Evolutionary conservation across 139 green algal genomes (phyloP).

Genomic region (Tetradesmus lagerheimii): DNA sequence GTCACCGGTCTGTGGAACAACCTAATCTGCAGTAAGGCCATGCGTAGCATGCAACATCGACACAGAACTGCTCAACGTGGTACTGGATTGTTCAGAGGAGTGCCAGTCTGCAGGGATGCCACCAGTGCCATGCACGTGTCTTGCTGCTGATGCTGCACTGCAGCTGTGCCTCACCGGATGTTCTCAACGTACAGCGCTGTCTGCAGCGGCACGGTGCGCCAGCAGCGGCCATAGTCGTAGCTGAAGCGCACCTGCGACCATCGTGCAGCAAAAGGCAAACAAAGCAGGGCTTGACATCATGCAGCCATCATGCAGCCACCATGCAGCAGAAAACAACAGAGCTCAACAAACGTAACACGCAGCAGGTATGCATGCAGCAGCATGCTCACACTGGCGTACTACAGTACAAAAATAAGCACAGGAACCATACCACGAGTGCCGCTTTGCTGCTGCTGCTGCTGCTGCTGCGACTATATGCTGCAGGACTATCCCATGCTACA

Average conservation of each 20-base stretch:
- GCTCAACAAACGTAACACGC: not conserved
- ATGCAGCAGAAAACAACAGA: not conserved
- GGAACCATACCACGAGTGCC: too few species aligned
- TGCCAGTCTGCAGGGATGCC: too few species aligned
- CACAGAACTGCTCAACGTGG: too few species aligned
- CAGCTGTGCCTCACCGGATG: slow-evolving; percentile 73
- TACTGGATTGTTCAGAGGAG: too few species aligned
- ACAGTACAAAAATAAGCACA: not conserved
- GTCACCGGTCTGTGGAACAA: too few species aligned
- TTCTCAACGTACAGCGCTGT: slow-evolving; percentile 90
- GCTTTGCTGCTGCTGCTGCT: not conserved
- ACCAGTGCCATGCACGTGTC: too few species aligned
- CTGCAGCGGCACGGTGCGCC: slow-evolving; percentile 77
- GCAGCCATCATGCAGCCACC: not conserved
- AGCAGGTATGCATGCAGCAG: not conserved
- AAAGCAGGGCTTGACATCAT: too few species aligned
- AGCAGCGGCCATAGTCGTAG: slow-evolving; percentile 89
- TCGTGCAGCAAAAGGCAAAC: not conserved
- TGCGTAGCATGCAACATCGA: too few species aligned
- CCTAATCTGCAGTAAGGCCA: too few species aligned
- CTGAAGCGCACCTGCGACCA: slow-evolving; percentile 68
- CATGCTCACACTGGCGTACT: too few species aligned
- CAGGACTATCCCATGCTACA: too few species aligned
- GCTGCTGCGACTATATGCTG: too few species aligned
- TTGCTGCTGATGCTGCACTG: not conserved